Conservation (phyloP, 2,329 filamentous ascomycete species). For the Fusarium sp. region DNA sequence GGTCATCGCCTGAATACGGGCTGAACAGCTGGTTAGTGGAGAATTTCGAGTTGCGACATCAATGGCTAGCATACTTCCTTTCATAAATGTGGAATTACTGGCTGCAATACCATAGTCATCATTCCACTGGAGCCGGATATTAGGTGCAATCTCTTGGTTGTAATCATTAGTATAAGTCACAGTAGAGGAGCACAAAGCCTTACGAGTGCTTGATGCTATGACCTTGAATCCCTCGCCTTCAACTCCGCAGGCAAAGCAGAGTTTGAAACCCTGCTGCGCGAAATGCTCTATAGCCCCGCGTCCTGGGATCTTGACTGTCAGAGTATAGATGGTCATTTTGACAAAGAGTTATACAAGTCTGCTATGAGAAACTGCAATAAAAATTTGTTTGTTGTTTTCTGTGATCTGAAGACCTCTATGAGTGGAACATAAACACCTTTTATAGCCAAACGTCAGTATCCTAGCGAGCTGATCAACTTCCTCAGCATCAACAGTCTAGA, state of each 20-base stretch:
- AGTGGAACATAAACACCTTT: no score
- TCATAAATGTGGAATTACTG: rapidly evolving
- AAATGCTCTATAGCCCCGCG: no score
- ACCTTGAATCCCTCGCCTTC: rapidly evolving
- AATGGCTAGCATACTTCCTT: not conserved
- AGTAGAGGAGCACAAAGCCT: rapidly evolving
- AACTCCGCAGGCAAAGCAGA: not conserved
- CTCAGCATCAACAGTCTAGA: no score
- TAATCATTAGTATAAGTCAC: rapidly evolving
- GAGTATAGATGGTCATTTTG: not conserved
- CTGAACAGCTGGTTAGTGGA: no score
- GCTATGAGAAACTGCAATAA: no score
- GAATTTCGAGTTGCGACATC: rapidly evolving
- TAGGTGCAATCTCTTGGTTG: rapidly evolving
- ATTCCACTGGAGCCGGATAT: rapidly evolving
- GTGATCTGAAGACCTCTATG: rapidly evolving
- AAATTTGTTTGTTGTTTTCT: rapidly evolving
- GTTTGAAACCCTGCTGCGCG: rapidly evolving
- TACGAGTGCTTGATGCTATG: not conserved
- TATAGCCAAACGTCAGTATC: no score
- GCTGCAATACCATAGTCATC: not conserved
- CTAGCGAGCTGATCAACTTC: no score
- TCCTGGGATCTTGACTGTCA: rapidly evolving
- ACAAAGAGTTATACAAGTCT: no score
- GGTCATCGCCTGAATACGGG: no score